Conservation (phyloP, 179 eudicot genomes). For the Beta lomatogona region DNA sequence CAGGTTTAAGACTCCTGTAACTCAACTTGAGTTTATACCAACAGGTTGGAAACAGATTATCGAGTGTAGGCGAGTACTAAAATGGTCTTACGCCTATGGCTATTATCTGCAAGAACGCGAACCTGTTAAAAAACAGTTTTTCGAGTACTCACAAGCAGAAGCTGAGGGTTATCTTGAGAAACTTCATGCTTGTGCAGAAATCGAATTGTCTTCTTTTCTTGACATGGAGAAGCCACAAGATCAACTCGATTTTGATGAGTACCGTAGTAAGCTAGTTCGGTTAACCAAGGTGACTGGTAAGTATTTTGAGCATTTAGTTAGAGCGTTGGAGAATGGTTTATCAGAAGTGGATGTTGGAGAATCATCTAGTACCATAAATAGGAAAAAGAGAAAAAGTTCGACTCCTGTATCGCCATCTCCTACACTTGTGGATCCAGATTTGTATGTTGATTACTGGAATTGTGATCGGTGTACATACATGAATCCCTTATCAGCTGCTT, state of each 20-base stretch:
- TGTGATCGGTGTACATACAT: slow-evolving; percentile 27
- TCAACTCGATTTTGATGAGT: slow-evolving; percentile 1
- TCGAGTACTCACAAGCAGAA: slow-evolving; percentile 48
- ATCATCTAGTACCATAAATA: not conserved
- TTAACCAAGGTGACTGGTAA: slow-evolving; percentile 51
- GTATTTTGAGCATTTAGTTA: slow-evolving; percentile 65
- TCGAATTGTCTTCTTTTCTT: slow-evolving; percentile 19
- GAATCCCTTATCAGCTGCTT: slow-evolving; percentile 9
- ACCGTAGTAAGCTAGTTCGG: slow-evolving; percentile 31
- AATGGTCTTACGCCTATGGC: slow-evolving; percentile 52
- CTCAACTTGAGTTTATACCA: slow-evolving; percentile 47
- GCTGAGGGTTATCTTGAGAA: slow-evolving; percentile 50
- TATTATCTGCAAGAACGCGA: slow-evolving; percentile 30
- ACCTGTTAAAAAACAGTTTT: slow-evolving; percentile 30
- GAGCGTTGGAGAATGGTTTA: slow-evolving; percentile 67
- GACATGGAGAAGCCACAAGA: not conserved
- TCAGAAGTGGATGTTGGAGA: slow-evolving; percentile 45
- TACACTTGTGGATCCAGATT: too few relatives aligned
- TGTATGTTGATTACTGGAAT: not conserved
- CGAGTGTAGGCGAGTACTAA: slow-evolving; percentile 45
- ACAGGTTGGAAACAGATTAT: slow-evolving; percentile 63
- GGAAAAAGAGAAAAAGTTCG: not conserved
- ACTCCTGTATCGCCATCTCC: not conserved
- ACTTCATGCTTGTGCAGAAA: slow-evolving; percentile 46
- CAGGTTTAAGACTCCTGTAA: slow-evolving; percentile 36